These are phyloP conservation scores for Cladophialophora bantiana DNA, from an alignment of 2,329 filamentous ascomycete species.

Conservation along the genomic window DNA sequence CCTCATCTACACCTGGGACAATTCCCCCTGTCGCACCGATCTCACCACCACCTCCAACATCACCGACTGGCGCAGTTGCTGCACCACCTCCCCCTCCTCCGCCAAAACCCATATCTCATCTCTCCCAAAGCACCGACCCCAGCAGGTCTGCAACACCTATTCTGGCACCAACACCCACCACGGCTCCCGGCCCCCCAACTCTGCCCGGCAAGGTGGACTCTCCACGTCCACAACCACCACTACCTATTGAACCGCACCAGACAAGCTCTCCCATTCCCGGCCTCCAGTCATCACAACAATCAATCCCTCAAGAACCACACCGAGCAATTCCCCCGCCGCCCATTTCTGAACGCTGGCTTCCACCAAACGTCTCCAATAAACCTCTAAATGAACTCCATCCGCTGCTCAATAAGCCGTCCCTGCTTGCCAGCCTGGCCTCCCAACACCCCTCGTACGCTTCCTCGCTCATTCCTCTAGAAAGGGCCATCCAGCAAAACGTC, in stretches of 20 bases:
- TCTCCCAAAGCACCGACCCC: constrained; percentile 27
- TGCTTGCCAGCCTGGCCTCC: constrained; percentile 78
- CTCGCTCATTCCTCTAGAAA: constrained; percentile 69
- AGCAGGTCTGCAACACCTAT: constrained; percentile 30
- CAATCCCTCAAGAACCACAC: constrained; percentile 22
- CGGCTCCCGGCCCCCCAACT: constrained; percentile 42
- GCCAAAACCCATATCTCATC: constrained; percentile 34
- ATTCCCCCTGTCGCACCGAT: constrained; percentile 1
- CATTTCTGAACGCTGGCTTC: constrained; percentile 34
- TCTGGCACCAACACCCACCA: constrained; percentile 18
- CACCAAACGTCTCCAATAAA: constrained; percentile 32
- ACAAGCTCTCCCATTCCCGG: constrained; percentile 33
- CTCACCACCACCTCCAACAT: constrained; percentile 25
- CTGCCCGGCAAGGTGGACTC: constrained; percentile 49
- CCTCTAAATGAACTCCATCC: constrained; percentile 66
- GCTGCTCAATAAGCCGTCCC: constrained; percentile 72
- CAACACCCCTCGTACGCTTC: constrained; percentile 74
- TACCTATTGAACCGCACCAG: constrained; percentile 45
- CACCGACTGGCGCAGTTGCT: constrained; percentile 19
- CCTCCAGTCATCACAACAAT: constrained; percentile 44
- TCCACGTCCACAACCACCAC: constrained; percentile 43
- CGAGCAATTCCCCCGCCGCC: constrained; percentile 42
- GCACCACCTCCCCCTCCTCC: constrained; percentile 33
- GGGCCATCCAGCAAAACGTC: constrained; percentile 74
- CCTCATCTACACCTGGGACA: constrained; percentile 23